Conservation (phyloP, 2,329 filamentous ascomycete genomes). For the Talaromyces sp. region DNA sequence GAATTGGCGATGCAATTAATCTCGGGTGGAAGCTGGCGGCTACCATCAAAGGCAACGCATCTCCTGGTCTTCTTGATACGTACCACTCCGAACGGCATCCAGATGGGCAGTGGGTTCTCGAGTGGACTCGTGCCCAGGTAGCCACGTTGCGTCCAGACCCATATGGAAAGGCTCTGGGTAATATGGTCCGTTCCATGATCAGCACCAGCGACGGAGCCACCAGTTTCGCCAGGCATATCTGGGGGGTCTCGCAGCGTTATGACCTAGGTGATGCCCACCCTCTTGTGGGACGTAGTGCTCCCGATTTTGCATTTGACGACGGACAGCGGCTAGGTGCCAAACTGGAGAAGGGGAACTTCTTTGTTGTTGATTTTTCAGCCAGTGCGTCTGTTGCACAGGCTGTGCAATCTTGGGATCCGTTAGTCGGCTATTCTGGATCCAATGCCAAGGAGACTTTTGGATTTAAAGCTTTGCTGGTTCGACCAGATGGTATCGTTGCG, state of each 20-base stretch:
- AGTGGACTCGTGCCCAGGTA: slow-evolving; percentile 35
- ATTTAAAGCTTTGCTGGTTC: slow-evolving; percentile 22
- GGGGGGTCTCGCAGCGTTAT: slow-evolving; percentile 30
- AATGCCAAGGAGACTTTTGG: slow-evolving; percentile 13
- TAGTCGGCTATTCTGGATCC: neutral
- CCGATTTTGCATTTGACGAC: slow-evolving; percentile 25
- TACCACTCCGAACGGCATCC: slow-evolving; percentile 45
- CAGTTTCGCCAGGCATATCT: slow-evolving; percentile 21
- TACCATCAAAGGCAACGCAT: slow-evolving; percentile 30
- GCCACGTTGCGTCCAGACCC: slow-evolving; percentile 23
- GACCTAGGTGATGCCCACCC: slow-evolving; percentile 21
- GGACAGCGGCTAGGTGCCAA: slow-evolving; percentile 23
- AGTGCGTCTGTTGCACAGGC: neutral
- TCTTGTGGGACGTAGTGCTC: slow-evolving; percentile 30
- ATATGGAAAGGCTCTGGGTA: slow-evolving; percentile 16
- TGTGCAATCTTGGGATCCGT: neutral
- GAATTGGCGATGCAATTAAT: slow-evolving; percentile 53
- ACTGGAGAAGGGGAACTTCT: slow-evolving; percentile 20
- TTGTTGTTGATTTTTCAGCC: slow-evolving; percentile 10
- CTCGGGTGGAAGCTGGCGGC: slow-evolving; percentile 52
- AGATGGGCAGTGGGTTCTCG: slow-evolving; percentile 23
- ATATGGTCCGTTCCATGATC: neutral
- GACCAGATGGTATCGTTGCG: slow-evolving; percentile 29
- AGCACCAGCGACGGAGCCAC: slow-evolving; percentile 4
- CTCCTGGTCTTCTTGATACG: slow-evolving; percentile 36